Evolutionary conservation across 2,329 filamentous ascomycete species (phyloP).

Genomic region (Colletotrichum euphorbiae): DNA sequence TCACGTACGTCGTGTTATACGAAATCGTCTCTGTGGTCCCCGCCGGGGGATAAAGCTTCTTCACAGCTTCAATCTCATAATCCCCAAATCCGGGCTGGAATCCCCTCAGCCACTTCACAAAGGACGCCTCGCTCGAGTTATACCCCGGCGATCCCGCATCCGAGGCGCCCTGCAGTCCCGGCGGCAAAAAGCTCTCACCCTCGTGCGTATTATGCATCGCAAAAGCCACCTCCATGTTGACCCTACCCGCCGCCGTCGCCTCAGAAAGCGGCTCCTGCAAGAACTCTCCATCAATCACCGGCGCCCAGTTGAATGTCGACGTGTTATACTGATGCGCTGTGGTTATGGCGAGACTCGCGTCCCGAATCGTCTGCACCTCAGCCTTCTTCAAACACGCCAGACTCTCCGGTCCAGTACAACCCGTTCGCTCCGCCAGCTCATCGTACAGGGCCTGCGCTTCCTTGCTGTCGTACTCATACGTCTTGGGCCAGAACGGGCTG

Average conservation of each 20-base stretch:
- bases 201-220: conserved; percentile 73
- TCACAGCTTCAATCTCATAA: conserved; percentile 53
- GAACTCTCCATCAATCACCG: conserved; percentile 69
- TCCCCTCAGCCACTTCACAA: conserved; percentile 64
- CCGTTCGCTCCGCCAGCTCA: conserved; percentile 57
- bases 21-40: conserved; percentile 61
- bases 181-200: conserved; percentile 70
- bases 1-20: conserved; percentile 63
- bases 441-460: conserved; percentile 65
- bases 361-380: conserved; percentile 64
- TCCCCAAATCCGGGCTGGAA: conserved; percentile 62
- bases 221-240: conserved; percentile 61
- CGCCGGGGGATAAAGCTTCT: conserved; percentile 58
- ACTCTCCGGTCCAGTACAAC: conserved; percentile 59
- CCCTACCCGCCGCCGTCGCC: conserved; percentile 49
- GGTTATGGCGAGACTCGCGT: conserved; percentile 62
- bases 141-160: conserved; percentile 54
- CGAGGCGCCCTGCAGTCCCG: conserved; percentile 54
- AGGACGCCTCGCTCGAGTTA: conserved; percentile 61
- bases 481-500: conserved; percentile 70
- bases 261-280: conserved; percentile 59
- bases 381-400: conserved; percentile 66
- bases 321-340: conserved; percentile 64
- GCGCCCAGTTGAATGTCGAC: conserved; percentile 69
- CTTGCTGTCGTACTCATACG: conserved; percentile 61